A percentile compares a stretch with the other conserved stretches of the same genome.
Evolutionary conservation across 495 filamentous ascomycete species (phyloP).

Genomic region (Darksidea phi): DNA sequence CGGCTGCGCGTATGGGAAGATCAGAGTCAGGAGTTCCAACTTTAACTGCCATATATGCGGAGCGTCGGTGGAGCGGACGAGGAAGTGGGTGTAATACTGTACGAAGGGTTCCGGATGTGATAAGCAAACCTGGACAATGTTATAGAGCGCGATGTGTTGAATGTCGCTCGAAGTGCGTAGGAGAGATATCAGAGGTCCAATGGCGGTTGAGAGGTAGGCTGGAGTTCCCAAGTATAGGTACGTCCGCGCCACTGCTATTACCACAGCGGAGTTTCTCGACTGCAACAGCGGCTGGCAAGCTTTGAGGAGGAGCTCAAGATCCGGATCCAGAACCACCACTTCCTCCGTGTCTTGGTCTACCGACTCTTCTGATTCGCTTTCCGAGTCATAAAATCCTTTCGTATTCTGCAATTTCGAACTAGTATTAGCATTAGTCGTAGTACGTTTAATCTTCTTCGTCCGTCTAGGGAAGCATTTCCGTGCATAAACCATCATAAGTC

Average conservation of each 20-base stretch:
- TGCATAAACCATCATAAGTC: conserved; percentile 78
- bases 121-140: conserved; percentile 86
- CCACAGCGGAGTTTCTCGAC: conserved; percentile 87
- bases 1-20: conserved; percentile 77
- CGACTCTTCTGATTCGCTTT: conserved; percentile 22
- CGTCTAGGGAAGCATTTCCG: conserved; percentile 83
- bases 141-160: conserved; percentile 83
- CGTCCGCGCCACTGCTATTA: conserved; percentile 80
- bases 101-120: conserved; percentile 71
- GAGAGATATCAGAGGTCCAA: conserved; percentile 82
- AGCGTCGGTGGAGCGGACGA: conserved; percentile 78
- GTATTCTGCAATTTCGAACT: conserved; percentile 30
- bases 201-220: conserved; percentile 65
- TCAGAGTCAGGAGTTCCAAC: conserved; percentile 80
- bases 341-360: conserved; percentile 47
- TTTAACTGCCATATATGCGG: conserved; percentile 84
- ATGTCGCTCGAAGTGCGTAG: conserved; percentile 82
- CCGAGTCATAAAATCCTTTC: conserved; percentile 74
- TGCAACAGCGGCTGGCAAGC: conserved; percentile 80
- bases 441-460: conserved; percentile 55
- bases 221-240: conserved; percentile 79
- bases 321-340: conserved; percentile 66
- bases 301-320: conserved; percentile 78
- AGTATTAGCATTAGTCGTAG: conserved; percentile 32
- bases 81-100: conserved; percentile 80